Evolutionary conservation across 2,329 filamentous ascomycete species (phyloP), one percentile per base, ranked within the genome.

Genomic region (Fusarium chuoi): DNA sequence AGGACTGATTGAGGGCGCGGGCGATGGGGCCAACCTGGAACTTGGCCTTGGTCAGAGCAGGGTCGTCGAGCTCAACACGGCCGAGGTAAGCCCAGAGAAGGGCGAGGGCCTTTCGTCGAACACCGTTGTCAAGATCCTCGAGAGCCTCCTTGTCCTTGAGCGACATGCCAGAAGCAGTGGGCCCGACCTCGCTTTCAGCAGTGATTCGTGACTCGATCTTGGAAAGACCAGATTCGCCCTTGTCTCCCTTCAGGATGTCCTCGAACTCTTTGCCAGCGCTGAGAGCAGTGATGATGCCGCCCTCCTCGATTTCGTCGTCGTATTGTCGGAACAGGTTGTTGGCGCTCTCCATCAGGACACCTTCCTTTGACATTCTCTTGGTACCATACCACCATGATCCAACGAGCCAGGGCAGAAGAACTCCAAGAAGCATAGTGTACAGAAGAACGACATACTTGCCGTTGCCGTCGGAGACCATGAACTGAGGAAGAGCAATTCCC

Each of bases 331-430:
- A 98, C 66, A 99, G 89, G 75, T 94, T 95, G 82, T 97, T 97
- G 77, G 97, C 95, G 83, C 94, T 98, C 81, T 96, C 94, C 81
- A 98, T 92, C 62, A 98, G 87, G 33, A 98, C 93, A 77, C 94
- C 94, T 83, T 99, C 97, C 85, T 96, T 97, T 42, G 96, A 98
- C 83, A 94, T 90, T 78, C 92, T 90, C 83, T 98, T 96, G 39
- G 94, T 97, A 69, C 97, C 96, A 81, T 99, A 99, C 96, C 96
- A 99, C 96, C 96, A 99, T 67, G 93, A 95, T 54, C 96, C 96
- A 63, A 99, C 96, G 54, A 96, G 87, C 82, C 97, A 99, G 6
- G 96, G 96, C 59, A 99, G 87, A 68, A 98, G 86, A 70, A 98
- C 94, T 62, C 96, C 96, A 58, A 99, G 91, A 44, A 98, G 88